phyloP scores from a whole-genome alignment of 2,329 filamentous ascomycete species.

The Colletotrichum siamense region DNA sequence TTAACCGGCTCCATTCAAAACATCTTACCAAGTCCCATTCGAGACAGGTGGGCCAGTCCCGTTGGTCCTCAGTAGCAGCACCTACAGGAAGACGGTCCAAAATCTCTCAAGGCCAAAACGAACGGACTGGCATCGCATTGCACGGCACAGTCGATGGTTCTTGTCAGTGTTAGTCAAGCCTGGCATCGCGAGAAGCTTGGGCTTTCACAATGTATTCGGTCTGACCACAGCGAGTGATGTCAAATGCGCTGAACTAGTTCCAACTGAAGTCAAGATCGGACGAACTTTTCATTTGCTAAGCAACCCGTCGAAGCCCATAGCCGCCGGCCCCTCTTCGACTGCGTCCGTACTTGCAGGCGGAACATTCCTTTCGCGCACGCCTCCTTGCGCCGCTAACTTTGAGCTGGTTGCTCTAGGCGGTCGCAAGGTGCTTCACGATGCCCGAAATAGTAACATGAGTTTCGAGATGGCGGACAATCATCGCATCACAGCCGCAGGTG shows the following conservation, averaged over 20 bases:
- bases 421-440: neutral
- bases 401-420: neutral
- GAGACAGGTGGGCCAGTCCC: conserved; percentile 2
- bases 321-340: neutral
- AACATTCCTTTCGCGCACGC: neutral
- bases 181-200: neutral
- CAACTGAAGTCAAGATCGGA: neutral
- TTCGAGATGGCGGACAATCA: neutral
- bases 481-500: neutral
- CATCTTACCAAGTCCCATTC: neutral
- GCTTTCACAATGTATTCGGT: neutral
- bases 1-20: conserved; percentile 1
- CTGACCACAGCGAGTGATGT: neutral
- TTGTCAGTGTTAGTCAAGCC: neutral
- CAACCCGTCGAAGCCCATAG: neutral
- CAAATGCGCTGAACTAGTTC: neutral
- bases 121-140: neutral
- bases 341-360: neutral
- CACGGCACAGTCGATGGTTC: neutral
- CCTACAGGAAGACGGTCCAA: neutral
- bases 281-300: neutral
- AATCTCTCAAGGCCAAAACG: neutral
- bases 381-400: neutral
- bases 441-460: neutral
- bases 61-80: neutral